Evolutionary conservation across 2,329 filamentous ascomycete species (phyloP).

Genomic region (Cyphellophora attinorum): DNA sequence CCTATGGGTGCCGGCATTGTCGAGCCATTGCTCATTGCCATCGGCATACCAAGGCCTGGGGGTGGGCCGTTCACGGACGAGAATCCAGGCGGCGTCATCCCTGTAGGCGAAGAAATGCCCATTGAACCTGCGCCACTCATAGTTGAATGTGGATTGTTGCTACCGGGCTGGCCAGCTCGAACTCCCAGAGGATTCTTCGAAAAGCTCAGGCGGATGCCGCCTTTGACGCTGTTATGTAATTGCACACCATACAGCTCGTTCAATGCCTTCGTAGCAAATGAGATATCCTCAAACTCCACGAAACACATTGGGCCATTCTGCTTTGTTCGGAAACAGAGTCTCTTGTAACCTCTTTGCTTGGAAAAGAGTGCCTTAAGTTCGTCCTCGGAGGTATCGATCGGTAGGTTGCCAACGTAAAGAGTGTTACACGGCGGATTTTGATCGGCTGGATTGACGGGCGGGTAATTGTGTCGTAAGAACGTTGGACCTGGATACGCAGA

Average conservation of each 20-base stretch:
- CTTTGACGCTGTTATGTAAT: constrained; percentile 85
- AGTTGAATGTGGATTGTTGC: constrained; percentile 39
- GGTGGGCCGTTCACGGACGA: constrained; percentile 66
- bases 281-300: constrained; percentile 92
- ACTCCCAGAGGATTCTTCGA: constrained; percentile 96
- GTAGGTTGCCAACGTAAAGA: constrained; percentile 93
- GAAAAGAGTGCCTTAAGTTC: constrained; percentile 91
- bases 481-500: constrained; percentile 46
- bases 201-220: constrained; percentile 89
- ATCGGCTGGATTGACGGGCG: constrained; percentile 85
- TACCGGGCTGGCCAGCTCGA: constrained; percentile 59
- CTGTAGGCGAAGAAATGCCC: constrained; percentile 47
- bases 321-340: constrained; percentile 90
- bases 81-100: constrained; percentile 51
- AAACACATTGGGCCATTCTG: constrained; percentile 97
- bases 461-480: constrained; percentile 59
- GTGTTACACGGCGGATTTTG: constrained; percentile 98
- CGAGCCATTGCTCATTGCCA: constrained; percentile 41
- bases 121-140: constrained; percentile 43
- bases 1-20: constrained; percentile 4
- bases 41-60: constrained; percentile 68
- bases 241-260: constrained; percentile 80
- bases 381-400: constrained; percentile 85
- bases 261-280: constrained; percentile 82
- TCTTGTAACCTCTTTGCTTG: constrained; percentile 88